Evolutionary conservation across 352 stramenopile species (phyloP).

Genomic region (Lagenidium sp.): DNA sequence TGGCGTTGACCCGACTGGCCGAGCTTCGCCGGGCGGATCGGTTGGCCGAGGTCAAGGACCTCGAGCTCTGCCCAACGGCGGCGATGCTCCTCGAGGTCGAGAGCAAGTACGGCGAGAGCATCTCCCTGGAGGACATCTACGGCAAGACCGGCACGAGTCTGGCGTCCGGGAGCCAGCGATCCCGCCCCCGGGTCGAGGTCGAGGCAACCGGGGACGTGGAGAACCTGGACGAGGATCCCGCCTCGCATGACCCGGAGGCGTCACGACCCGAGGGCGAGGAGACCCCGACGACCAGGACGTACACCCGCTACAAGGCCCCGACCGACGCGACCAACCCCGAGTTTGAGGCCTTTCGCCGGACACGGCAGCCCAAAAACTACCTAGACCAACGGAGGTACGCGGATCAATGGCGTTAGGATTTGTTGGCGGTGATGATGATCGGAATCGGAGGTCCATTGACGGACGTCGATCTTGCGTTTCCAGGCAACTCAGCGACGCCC

Average conservation of each 20-base stretch:
- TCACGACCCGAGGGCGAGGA: too few relatives aligned
- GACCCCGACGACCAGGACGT: too few relatives aligned
- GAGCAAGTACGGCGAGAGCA: conserved; percentile 89
- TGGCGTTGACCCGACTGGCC: conserved; percentile 54
- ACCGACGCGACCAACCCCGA: conserved; percentile 64
- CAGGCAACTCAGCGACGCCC: conserved; percentile 20
- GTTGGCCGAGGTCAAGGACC: conserved; percentile 42
- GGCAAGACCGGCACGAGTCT: conserved; percentile 12
- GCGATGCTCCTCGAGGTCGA: conserved; percentile 81
- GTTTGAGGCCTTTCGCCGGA: conserved; percentile 44
- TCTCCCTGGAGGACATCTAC: conserved; percentile 85
- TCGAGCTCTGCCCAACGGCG: conserved; percentile 70
- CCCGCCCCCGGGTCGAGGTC: too few relatives aligned
- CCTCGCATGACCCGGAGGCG: too few relatives aligned
- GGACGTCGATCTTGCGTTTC: not conserved
- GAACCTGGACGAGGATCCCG: too few relatives aligned
- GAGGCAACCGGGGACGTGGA: too few relatives aligned
- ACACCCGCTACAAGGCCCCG: conserved; percentile 69
- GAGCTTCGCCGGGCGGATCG: conserved; percentile 49
- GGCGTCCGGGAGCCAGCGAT: not conserved
- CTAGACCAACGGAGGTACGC: conserved; percentile 32
- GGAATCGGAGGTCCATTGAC: too few relatives aligned
- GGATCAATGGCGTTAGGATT: conserved; percentile 1
- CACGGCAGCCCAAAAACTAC: conserved; percentile 48
- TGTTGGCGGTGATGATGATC: not conserved